Evolutionary conservation across 768 basidiomycete genomes (phyloP), one percentile per base, ranked within the genome.

Genomic region (Mycena indigotica): DNA sequence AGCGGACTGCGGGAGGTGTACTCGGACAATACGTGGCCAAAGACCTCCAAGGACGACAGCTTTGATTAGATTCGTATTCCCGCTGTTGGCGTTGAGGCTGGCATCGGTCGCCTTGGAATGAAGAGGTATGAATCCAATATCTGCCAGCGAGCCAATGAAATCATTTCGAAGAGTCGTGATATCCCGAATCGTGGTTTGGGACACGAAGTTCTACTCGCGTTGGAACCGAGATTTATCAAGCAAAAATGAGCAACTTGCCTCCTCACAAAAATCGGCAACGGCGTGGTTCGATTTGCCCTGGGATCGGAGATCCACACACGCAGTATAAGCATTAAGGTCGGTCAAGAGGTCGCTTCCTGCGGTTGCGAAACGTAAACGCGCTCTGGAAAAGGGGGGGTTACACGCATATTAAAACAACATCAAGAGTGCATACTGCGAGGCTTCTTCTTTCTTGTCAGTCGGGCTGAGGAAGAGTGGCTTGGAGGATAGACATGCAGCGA

Each of bases 401-500:
- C n/a, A n/a, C n/a, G n/a, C n/a, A 52, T 44, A 44, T 28, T 15
- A 26, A 15, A 52, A 50, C 4, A 28, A 17, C 6, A 28, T n/a
- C 17, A 12, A 53, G 23, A 10, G 28, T 60, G n/a, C 83, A 55
- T 67, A 93, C 92, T 77, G 78, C 24, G 78, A 80, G 1, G 90
- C 87, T 64, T 92, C 91, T 16, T 96, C 89, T 4, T 93, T 81
- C 68, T 88, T 88, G 26, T 95, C 93, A 70, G 89, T 78, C 0
- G 94, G 92, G 58, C 73, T 91, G 13, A 85, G 63, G 72, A 97
- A 98, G 48, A 98, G 71, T 0, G 95, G 88, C 66, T 95, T 98
- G 3, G 89, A 90, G 2, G 94, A 95, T 30, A 98, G 73, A 57
- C 84, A 78, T 17, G 94, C 93, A 0, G 87, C 89, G 29, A 95